Evolutionary conservation across 208 protist genomes (phyloP).

Genomic region (Crithidia bombi): DNA sequence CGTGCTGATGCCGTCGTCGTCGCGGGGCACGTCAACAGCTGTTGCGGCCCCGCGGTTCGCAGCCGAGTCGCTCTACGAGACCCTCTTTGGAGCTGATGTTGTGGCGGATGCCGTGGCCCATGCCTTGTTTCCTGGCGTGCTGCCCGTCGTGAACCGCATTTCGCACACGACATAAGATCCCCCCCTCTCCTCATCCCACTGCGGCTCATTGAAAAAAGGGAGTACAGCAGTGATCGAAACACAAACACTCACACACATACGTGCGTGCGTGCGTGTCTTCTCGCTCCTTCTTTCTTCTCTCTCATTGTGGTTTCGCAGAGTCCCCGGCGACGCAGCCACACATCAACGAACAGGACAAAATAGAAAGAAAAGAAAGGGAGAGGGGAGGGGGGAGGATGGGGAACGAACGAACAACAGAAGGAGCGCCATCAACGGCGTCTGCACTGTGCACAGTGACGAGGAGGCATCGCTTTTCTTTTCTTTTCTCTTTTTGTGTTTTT

Average conservation of each 20-base stretch:
- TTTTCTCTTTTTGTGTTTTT: neutral
- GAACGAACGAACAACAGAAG: no score
- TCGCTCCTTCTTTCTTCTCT: neutral
- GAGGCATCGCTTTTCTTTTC: neutral
- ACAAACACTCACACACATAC: no score
- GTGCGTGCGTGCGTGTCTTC: no score
- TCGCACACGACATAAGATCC: no score
- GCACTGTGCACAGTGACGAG: no score
- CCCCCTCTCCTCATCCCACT: no score
- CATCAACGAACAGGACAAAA: no score
- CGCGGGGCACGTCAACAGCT: neutral
- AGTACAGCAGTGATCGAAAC: no score
- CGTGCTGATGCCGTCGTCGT: neutral
- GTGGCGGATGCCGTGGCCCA: conserved; percentile 43
- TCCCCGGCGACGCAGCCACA: no score
- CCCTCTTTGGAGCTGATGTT: conserved; percentile 52
- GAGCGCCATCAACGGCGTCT: no score
- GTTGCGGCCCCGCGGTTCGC: conserved; percentile 1
- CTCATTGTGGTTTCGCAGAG: no score
- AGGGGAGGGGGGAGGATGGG: neutral
- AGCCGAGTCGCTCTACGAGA: conserved; percentile 37
- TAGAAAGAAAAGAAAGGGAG: conserved; percentile 1
- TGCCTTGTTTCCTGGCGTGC: conserved; percentile 9
- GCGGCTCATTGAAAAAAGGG: no score
- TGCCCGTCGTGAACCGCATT: conserved; percentile 15